These are phyloP conservation scores for Ceratobasidium sp. DNA, from an alignment of 1,284 basidiomycete species.

Conservation along the genomic window DNA sequence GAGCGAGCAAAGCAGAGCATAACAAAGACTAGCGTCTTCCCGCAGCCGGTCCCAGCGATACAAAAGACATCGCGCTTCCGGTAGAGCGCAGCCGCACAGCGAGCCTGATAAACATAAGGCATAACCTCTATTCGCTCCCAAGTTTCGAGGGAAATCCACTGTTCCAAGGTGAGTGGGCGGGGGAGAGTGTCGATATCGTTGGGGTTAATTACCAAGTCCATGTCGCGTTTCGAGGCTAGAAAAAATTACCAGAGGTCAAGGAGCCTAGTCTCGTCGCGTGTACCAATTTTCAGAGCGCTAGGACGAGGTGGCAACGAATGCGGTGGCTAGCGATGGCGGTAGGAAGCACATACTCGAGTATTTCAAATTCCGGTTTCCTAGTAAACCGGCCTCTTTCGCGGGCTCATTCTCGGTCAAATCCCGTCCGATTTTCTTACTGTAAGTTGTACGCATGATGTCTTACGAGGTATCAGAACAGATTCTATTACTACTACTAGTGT, in stretches of 20 bases:
- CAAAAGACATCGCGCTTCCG: background rate
- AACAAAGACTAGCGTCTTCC: conserved; percentile 3
- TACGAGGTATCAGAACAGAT: no score
- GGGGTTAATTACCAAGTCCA: background rate
- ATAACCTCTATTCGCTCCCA: background rate
- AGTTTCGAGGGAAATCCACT: background rate
- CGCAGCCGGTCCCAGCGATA: conserved; percentile 8
- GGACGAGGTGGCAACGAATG: background rate
- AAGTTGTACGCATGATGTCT: no score
- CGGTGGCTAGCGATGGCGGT: background rate
- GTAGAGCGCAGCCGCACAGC: background rate
- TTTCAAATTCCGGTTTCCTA: background rate
- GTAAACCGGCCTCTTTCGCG: background rate
- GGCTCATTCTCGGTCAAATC: no score
- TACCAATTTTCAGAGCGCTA: background rate
- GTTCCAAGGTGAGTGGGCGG: background rate
- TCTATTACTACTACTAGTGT: no score
- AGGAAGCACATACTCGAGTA: background rate
- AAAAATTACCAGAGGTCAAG: background rate
- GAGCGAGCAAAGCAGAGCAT: background rate
- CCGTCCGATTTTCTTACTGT: no score
- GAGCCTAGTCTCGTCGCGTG: background rate
- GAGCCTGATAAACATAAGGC: background rate
- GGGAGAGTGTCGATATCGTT: background rate
- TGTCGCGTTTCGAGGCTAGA: background rate